Conservation (phyloP, 352 stramenopile genomes). For the Phytophthora colocasiae region DNA sequence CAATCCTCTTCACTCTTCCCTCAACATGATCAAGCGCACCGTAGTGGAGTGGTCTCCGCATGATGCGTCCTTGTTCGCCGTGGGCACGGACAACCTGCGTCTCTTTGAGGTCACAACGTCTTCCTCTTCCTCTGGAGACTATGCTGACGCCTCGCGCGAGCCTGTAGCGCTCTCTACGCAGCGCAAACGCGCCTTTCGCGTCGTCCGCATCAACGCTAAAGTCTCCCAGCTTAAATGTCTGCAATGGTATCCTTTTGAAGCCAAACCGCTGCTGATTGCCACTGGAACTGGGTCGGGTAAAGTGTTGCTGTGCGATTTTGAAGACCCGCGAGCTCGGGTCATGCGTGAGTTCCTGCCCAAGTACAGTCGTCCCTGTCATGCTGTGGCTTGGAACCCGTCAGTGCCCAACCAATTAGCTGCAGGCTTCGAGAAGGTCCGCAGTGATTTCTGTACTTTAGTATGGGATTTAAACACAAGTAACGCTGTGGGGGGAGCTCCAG, state of each 20-base stretch:
- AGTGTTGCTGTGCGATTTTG: conserved; percentile 85
- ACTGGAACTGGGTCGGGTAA: conserved; percentile 81
- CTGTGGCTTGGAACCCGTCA: conserved; percentile 83
- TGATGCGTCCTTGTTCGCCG: conserved; percentile 83
- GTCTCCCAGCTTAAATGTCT: conserved; percentile 85
- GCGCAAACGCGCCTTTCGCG: conserved; percentile 84
- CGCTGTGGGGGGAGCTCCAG: conserved; percentile 5
- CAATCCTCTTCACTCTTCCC: conserved; percentile 15
- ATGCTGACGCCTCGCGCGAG: conserved; percentile 9
- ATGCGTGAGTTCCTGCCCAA: conserved; percentile 83
- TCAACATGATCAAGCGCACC: conserved; percentile 77
- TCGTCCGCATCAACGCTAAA: conserved; percentile 83
- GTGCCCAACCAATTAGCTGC: conserved; percentile 80
- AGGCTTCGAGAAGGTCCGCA: conserved; percentile 89
- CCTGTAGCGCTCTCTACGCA: conserved; percentile 56
- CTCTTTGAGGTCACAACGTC: conserved; percentile 77
- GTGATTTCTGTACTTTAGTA: conserved; percentile 85
- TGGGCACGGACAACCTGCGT: conserved; percentile 82
- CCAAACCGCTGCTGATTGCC: conserved; percentile 78
- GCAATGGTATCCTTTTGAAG: conserved; percentile 83
- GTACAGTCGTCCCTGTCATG: conserved; percentile 85
- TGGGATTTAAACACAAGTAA: conserved; percentile 80
- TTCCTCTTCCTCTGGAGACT: conserved; percentile 15
- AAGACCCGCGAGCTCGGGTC: conserved; percentile 64
- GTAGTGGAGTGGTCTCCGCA: conserved; percentile 88